Base-by-base conservation (phyloP, 2,329 filamentous ascomycete species). In the Leptodontidium sp. region DNA sequence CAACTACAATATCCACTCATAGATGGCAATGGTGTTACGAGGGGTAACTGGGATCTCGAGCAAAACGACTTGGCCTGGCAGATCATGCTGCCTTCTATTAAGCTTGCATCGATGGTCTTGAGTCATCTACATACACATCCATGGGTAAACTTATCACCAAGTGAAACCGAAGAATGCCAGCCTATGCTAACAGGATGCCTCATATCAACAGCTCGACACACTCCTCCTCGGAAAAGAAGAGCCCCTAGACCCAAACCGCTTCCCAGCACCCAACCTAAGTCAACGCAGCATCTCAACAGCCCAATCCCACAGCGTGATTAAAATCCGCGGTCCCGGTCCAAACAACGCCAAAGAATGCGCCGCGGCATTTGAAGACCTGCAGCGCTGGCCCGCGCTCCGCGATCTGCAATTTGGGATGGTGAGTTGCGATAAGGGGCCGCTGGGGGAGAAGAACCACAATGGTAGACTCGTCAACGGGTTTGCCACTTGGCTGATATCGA, bases 21-120 rank as follows among this genome's bases (percentile, higher is more conserved):
- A 38, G 62, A 64, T 40, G 35, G 35, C 29, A 55, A 47, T 26
- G 50, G 49, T 26, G n/a, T 38, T 12, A 6, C 40, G 12, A 53
- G 21, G 12, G 50, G 62, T 1, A n/a, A 29, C 1, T 64, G 62
- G 49, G 21, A 40, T 29, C 47, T 24, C 12, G 50, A 47, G 17
- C 29, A 67, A 12, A 15, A 67, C n/a, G 35, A 58, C 17, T 58
- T 67, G 5, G 65, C 58, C 5, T 67, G 58, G 65, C 43, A 67
- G 12, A 14, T 29, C n/a, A 38, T 67, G 26, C n/a, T 24, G 12
- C 65, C 65, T 24, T 55, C 35, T 7, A n/a, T 63, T 6, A 43
- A 15, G 35, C 40, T 67, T 12, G 57, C 65, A 6, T 53, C 47
- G 14, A 43, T 45, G 53, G 29, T 61, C 4, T 29, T 61, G n/a